phyloP scores from a whole-genome alignment of 169 alveolate species.

The Plasmodium blacklocki region DNA sequence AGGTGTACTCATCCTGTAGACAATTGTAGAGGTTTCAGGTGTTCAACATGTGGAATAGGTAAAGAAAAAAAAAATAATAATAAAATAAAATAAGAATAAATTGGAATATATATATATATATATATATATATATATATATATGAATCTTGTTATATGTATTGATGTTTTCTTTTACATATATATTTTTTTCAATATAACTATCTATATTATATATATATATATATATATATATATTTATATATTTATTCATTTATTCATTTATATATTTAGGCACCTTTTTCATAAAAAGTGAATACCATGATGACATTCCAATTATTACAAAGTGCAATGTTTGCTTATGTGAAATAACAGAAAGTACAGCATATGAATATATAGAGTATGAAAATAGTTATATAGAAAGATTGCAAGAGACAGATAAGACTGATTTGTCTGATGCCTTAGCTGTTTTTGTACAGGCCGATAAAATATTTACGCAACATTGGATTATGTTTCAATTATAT shows the following conservation, averaged over 20 bases:
- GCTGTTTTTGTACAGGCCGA: slow-evolving; percentile 82
- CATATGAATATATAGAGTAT: slow-evolving; percentile 69
- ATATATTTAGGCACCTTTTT: slow-evolving; percentile 58
- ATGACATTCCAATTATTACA: slow-evolving; percentile 43
- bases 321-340: slow-evolving; percentile 56
- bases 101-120: background rate
- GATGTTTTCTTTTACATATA: background rate
- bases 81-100: background rate
- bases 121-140: background rate
- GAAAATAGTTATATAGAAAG: slow-evolving; percentile 79
- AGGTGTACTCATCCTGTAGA: slow-evolving; percentile 85
- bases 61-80: slow-evolving; percentile 1
- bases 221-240: background rate
- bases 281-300: slow-evolving; percentile 52
- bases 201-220: background rate
- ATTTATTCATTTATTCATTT: background rate
- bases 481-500: slow-evolving; percentile 82
- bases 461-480: slow-evolving; percentile 83
- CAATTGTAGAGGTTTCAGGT: slow-evolving; percentile 85
- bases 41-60: slow-evolving; percentile 87
- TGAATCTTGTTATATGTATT: background rate
- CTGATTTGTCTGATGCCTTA: slow-evolving; percentile 79
- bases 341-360: slow-evolving; percentile 61
- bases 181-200: background rate
- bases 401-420: slow-evolving; percentile 80